Base-by-base conservation (phyloP, 2,329 filamentous ascomycete genomes). In the Talaromyces albobiverticillius region DNA sequence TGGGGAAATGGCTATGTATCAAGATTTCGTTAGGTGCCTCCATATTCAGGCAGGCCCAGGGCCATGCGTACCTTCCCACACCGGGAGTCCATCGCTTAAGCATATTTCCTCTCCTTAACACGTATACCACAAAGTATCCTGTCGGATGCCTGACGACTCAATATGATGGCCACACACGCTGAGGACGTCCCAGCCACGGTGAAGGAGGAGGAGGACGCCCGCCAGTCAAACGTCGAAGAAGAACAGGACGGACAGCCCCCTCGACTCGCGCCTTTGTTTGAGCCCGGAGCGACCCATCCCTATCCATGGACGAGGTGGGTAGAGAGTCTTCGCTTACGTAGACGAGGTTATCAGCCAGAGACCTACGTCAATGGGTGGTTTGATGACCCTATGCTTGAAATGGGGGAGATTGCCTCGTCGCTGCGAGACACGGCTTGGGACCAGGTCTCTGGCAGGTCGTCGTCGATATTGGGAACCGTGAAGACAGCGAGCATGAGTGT, bases 401-500 rank as follows among this genome's bases (percentile, higher is more conserved):
- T 38, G 10, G 54, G 57, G n/a, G 56, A 61, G 14, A 45, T 55
- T 9, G 55, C 59, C 34, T 61, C 63, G 46, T 61, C 59, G 46
- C 57, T 53, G 36, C 56, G 60, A 4, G 63, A 63, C 26, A 61
- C 67, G 34, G 63, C 80, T 61, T 77, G 81, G 55, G 80, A 83
- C 53, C 84, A 82, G 7, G 88, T 87, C 2, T 89, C 89, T 11
- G 81, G 81, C 1, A 90, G 88, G 6, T 95, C 91, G 0, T 84
- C 89, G 56, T 87, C 82, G 2, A 91, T 92, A 64, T 83, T 96
- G 36, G 84, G 86, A n/a, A 87, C 84, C 14, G 81, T 95, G 61
- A 90, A 87, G 67, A 94, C 90, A 58, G 88, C 89, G 50, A 92
- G 87, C 56, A 79, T 90, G 57, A 95, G 90, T 56, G 76, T 92